phyloP scores from a whole-genome alignment of 805 yeast genomes.

The Lachancea kluyveri region DNA sequence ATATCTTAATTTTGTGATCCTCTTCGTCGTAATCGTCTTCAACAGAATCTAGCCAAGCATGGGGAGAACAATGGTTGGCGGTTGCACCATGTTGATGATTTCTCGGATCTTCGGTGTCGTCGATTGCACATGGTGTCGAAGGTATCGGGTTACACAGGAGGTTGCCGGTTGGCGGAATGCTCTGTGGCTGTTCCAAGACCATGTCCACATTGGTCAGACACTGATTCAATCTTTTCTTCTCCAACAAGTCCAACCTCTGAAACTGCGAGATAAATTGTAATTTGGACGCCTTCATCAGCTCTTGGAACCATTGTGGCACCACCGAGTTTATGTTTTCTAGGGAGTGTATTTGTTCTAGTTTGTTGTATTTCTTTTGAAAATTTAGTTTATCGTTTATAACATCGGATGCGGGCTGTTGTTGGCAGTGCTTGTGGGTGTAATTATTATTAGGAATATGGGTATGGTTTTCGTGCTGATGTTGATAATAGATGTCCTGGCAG shows the following conservation, averaged over 20 bases:
- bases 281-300: constrained; percentile 22
- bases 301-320: constrained; percentile 52
- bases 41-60: constrained; percentile 6
- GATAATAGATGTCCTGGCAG: no score
- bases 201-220: constrained; percentile 9
- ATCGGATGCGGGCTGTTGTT: not conserved
- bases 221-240: constrained; percentile 56
- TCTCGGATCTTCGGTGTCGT: not conserved
- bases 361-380: constrained; percentile 21
- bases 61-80: not conserved
- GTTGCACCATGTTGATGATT: not conserved
- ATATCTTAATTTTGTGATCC: constrained; percentile 35
- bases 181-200: not conserved
- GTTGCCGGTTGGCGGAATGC: not conserved
- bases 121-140: not conserved
- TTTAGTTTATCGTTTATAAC: constrained; percentile 15
- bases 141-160: no score
- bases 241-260: constrained; percentile 59
- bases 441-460: no score
- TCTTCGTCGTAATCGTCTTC: constrained; percentile 13
- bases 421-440: no score
- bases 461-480: no score
- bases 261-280: constrained; percentile 43
- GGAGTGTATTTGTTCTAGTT: constrained; percentile 11
- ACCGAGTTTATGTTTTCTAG: constrained; percentile 13